Evolutionary conservation across 805 yeast species (phyloP), one percentile per base, ranked within the genome.

Genomic region (Diddensiella caesifluorescens): DNA sequence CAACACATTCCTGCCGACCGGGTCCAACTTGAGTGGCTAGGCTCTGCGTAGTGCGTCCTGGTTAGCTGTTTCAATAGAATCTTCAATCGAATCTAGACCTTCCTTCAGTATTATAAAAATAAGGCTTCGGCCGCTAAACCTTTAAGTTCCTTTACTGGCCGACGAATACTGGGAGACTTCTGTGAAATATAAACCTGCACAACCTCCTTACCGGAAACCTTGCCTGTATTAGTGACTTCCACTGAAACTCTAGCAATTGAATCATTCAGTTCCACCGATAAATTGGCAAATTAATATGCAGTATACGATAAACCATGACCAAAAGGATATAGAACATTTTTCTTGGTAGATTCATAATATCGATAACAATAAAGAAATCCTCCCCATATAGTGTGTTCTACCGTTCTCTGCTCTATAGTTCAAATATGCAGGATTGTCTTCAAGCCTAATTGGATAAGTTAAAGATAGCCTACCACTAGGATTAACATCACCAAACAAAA

Each of bases 281-380:
- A 21, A 15, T 44, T 23, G n/a, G 28, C 36, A 12, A 34, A 41
- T 2, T 57, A 60, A 51, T 77, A 79, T 0, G 65, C 47, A 18
- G 83, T 73, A 62, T 78, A 79, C 1, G 83, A 77, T 46, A 78
- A 65, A 40, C 83, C 83, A 50, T 55, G 66, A 3, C 84, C 83
- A 58, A 79, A 79, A 35, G 83, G 79, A 64, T 70, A 79, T 32
- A 71, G 63, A 4, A 74, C 77, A 22, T 65, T 65, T 35, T 59
- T 62, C 47, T 69, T 67, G 27, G 63, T 53, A 57, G 71, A 73
- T 51, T 79, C 82, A 57, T 74, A 79, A 61, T 60, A 75, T 46
- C 76, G 64, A 63, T 79, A 78, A 83, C 84, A 41, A 77, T 74
- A 55, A 65, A 78, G 35, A 79, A 70, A 52, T 76, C 83, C 57